Percentiles rank a stretch among this genome's conserved stretches.
Conservation (phyloP, 495 filamentous ascomycete species). For the Xylaria bambusicola region DNA sequence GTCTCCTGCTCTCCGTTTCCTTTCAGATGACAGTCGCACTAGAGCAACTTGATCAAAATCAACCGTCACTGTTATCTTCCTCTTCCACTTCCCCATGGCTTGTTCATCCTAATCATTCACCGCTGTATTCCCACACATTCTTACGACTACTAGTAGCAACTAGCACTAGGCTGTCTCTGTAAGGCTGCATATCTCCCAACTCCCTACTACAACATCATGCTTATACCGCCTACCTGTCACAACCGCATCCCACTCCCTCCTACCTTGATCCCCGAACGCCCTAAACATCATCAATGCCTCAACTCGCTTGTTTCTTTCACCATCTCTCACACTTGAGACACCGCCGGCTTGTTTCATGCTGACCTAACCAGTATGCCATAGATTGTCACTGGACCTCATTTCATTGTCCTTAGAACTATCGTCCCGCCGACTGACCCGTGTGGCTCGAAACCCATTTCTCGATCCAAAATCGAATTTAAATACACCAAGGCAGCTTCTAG, state of each 20-base stretch:
- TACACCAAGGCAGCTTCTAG: slow-evolving; percentile 20
- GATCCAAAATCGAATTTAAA: background rate
- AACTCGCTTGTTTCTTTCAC: background rate
- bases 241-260: too few relatives aligned
- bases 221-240: background rate
- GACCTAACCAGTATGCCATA: slow-evolving; percentile 2
- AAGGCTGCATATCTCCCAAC: background rate
- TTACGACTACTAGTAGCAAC: too few relatives aligned
- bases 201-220: background rate
- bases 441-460: background rate
- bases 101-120: background rate
- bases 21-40: background rate
- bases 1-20: too few relatives aligned
- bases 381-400: background rate
- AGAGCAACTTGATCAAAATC: too few relatives aligned
- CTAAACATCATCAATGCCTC: background rate
- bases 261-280: background rate
- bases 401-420: background rate
- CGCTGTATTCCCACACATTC: too few relatives aligned
- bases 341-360: slow-evolving; percentile 9
- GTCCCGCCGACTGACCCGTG: background rate
- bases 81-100: background rate
- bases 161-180: background rate
- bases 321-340: background rate
- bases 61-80: too few relatives aligned